Evolutionary conservation across 371 early-diverging fungal genomes (phyloP), one percentile per base, ranked within the genome.

Genomic region (Apophysomyces trapeziformis): DNA sequence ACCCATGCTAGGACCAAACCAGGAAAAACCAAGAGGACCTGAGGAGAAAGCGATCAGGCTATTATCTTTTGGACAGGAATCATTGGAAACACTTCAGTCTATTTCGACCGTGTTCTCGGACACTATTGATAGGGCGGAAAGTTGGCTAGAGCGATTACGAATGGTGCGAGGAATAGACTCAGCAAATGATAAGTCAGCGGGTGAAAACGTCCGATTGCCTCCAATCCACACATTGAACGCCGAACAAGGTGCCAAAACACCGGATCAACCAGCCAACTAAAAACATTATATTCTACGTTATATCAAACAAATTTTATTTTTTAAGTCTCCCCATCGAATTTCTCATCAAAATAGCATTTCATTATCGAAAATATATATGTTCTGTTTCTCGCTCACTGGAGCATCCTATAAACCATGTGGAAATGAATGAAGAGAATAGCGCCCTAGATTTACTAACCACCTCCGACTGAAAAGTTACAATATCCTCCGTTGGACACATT

Each of bases 61-160:
- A 35, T 61, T 88, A 41, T 80, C 78, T 5, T 88, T 96, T 63
- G 96, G 95, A 5, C 85, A 86, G 38, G 97, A 96, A 77, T 92
- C 93, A 1, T 81, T 88, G 7, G 86, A 83, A 18, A 94, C 95
- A 93, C 85, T 96, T 26, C 78, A 88, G 43, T 86, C 87, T 9
- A 89, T 96, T 8, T 82, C 89, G 9, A 70, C 70, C 26, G 89
- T 96, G 14, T 94, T 96, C 74, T 80, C 84, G 18, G 88, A 92
- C 54, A 90, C 93, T 5, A 86, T 94, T 2, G 82, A 81, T 41
- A 87, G 90, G 59, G 96, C 95, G 5, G 94, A 95, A 73, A 70
- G 85, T 61, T 91, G 91, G 92, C 75, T 87, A 64, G 87, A 83
- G 57, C 82, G 82, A 47, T 71, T 88, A 16, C 81, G 84, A 56